Evolutionary conservation across 352 stramenopile species (phyloP).

Genomic region (Pythium rishiriense): DNA sequence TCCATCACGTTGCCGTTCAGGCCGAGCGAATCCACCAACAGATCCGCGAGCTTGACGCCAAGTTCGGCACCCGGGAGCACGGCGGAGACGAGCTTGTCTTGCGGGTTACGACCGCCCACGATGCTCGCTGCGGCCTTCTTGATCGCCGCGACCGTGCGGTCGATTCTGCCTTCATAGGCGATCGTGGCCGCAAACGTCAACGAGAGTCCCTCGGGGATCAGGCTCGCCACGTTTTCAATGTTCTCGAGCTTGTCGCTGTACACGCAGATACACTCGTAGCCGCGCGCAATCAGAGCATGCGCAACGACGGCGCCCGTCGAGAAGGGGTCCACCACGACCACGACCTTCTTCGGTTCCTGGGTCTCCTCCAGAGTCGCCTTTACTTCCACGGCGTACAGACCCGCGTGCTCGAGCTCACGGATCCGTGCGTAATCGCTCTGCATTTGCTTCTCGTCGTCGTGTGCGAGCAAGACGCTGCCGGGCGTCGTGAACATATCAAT

Average conservation of each 20-base stretch:
- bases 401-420: constrained; percentile 77
- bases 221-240: constrained; percentile 76
- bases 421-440: constrained; percentile 83
- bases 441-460: constrained; percentile 76
- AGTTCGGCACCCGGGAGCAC: constrained; percentile 93
- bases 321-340: constrained; percentile 96
- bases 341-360: constrained; percentile 53
- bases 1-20: constrained; percentile 84
- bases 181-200: constrained; percentile 79
- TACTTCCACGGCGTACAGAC: constrained; percentile 43
- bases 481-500: constrained; percentile 92
- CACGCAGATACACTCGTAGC: constrained; percentile 89
- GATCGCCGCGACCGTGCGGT: constrained; percentile 47
- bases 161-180: constrained; percentile 55
- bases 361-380: constrained; percentile 23
- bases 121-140: constrained; percentile 44
- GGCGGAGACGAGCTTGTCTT: constrained; percentile 63
- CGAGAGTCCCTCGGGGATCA: constrained; percentile 75
- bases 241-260: constrained; percentile 86
- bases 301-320: constrained; percentile 94
- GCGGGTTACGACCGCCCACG: constrained; percentile 11
- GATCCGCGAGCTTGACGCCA: constrained; percentile 91
- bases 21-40: constrained; percentile 82
- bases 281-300: constrained; percentile 86
- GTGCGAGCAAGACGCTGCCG: constrained; percentile 80